Percentiles rank a stretch among this genome's conserved stretches.
Evolutionary conservation across 2,329 filamentous ascomycete species (phyloP).

Genomic region (Phyllosticta ampelicida): DNA sequence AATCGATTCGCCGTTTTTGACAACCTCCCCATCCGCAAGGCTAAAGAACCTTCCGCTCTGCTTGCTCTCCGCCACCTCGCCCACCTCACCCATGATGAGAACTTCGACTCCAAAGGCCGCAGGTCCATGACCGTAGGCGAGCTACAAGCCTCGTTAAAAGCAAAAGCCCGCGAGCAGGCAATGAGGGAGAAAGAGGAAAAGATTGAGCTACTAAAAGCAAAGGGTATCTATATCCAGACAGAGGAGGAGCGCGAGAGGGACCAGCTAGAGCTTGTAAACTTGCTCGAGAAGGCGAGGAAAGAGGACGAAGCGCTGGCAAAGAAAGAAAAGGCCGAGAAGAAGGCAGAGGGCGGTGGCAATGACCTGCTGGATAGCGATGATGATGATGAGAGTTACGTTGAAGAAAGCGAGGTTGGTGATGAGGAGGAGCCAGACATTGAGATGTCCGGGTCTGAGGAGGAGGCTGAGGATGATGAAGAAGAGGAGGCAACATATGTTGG

Average conservation of each 20-base stretch:
- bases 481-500: constrained; percentile 23
- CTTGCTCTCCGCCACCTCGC: constrained; percentile 63
- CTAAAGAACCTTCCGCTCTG: constrained; percentile 53
- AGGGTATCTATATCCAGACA: constrained; percentile 72
- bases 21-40: constrained; percentile 51
- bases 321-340: constrained; percentile 62
- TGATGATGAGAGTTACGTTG: constrained; percentile 40
- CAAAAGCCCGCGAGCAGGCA: constrained; percentile 70
- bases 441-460: constrained; percentile 35
- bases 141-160: constrained; percentile 56
- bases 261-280: constrained; percentile 73
- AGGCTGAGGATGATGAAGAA: constrained; percentile 27
- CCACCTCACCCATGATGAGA: constrained; percentile 55
- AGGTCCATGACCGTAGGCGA: constrained; percentile 57
- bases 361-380: constrained; percentile 45
- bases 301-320: constrained; percentile 72
- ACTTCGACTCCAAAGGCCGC: constrained; percentile 34
- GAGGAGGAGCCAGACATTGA: constrained; percentile 21
- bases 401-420: constrained; percentile 30
- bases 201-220: constrained; percentile 64
- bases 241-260: constrained; percentile 77
- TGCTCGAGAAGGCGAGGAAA: constrained; percentile 71
- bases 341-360: constrained; percentile 38
- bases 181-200: constrained; percentile 64
- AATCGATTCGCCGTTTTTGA: constrained; percentile 50